Conservation (phyloP, 345 rosid genomes). For the Murraya koenigii region DNA sequence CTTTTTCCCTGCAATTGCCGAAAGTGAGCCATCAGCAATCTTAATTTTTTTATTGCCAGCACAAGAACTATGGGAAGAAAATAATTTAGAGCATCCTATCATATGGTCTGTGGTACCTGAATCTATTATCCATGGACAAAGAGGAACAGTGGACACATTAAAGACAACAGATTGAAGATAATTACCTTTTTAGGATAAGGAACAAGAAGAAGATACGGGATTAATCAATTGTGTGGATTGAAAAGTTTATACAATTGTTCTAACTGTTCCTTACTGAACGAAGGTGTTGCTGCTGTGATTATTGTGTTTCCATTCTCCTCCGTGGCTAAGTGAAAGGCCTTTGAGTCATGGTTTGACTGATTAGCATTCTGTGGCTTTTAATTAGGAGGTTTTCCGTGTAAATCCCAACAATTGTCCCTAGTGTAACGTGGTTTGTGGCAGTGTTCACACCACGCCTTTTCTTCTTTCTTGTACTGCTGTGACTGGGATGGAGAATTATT, state of each 20-base stretch:
- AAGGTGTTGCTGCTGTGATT: not conserved
- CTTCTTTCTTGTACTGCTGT: not conserved
- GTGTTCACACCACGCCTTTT: not conserved
- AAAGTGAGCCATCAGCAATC: not conserved
- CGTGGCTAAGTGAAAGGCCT: no score
- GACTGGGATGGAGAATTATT: not conserved
- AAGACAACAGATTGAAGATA: not conserved
- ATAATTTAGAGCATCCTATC: no score
- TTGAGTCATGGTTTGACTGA: no score
- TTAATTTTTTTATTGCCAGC: not conserved
- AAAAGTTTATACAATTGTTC: not conserved
- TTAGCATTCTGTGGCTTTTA: not conserved
- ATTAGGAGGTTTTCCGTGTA: not conserved
- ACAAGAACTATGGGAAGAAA: not conserved
- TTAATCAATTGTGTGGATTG: not conserved
- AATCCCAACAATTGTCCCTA: not conserved
- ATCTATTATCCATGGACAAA: no score
- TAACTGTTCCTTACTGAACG: not conserved
- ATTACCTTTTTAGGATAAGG: not conserved
- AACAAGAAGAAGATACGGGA: not conserved
- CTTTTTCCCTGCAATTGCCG: not conserved
- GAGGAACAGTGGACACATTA: no score
- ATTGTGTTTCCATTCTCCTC: no score
- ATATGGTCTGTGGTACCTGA: not conserved
- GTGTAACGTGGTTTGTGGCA: not conserved